A percentile compares a stretch with the other conserved stretches of the same genome.
These are phyloP conservation scores for Dioscorea zingiberensis DNA, from an alignment of 106 monocot genomes.

Conservation along the genomic window DNA sequence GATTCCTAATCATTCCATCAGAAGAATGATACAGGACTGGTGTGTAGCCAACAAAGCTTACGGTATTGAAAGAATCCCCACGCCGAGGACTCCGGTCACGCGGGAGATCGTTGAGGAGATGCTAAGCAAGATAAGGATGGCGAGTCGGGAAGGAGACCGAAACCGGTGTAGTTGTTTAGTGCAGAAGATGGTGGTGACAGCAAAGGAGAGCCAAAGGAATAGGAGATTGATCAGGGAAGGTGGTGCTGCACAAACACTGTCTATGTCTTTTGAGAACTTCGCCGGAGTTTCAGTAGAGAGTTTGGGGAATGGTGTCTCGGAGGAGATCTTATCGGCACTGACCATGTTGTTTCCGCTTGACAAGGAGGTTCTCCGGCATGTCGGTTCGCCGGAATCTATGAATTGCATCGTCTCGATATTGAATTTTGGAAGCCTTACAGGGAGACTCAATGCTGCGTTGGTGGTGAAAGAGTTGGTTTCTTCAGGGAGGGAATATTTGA, in stretches of 20 bases:
- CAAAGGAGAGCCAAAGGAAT: conserved; percentile 47
- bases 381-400: conserved; percentile 15
- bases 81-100: conserved; percentile 36
- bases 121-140: conserved; percentile 21
- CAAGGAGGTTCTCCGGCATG: conserved; percentile 3
- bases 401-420: conserved; percentile 22
- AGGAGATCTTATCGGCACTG: conserved; percentile 45
- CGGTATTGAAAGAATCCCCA: conserved; percentile 53
- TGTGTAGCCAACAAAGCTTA: conserved; percentile 28
- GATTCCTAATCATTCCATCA: conserved; percentile 48
- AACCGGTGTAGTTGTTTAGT: conserved; percentile 7
- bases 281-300: not conserved
- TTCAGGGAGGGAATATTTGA: not conserved
- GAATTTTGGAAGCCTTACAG: conserved; percentile 15
- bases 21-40: conserved; percentile 58
- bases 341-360: conserved; percentile 25
- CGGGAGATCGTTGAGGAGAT: conserved; percentile 12
- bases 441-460: conserved; percentile 23
- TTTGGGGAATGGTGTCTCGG: conserved; percentile 1
- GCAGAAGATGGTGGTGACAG: conserved; percentile 6
- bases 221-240: conserved; percentile 14
- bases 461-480: conserved; percentile 28
- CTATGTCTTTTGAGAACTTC: conserved; percentile 16
- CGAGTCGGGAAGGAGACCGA: conserved; percentile 2
- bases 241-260: conserved; percentile 21